A percentile compares a stretch with the other conserved stretches of the same genome.
phyloP scores from a whole-genome alignment of 176 grass and related monocot genomes.

The Cenchrus purpureus region DNA sequence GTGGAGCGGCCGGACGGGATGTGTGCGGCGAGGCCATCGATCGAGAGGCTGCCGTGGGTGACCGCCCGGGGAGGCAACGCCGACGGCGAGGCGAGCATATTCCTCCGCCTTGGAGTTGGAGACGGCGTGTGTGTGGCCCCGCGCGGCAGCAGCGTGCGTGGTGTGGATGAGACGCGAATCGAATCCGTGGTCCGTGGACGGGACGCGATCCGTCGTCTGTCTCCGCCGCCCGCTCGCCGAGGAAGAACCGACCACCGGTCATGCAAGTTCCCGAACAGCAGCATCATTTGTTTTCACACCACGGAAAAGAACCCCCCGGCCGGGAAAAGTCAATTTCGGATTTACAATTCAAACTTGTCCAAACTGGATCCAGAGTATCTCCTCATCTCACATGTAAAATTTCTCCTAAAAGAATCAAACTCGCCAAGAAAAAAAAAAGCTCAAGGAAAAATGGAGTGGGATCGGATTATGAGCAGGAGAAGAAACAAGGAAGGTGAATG shows the following conservation, averaged over 20 bases:
- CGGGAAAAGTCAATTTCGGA: neutral
- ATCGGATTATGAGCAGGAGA: no score
- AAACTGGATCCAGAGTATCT: neutral
- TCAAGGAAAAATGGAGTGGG: neutral
- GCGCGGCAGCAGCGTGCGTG: no score
- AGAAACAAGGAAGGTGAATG: no score
- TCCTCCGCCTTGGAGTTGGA: neutral
- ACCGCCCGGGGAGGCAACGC: neutral
- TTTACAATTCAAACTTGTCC: neutral
- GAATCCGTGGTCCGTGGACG: neutral
- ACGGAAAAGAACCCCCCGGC: no score
- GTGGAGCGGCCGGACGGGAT: no score
- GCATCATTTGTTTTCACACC: no score
- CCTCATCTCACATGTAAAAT: no score
- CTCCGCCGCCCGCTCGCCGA: neutral
- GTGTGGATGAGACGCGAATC: neutral
- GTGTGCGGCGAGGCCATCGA: no score
- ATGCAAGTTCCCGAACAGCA: no score
- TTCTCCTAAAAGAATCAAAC: neutral
- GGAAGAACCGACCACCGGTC: neutral
- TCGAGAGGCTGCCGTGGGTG: conserved; percentile 6
- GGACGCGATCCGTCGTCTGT: neutral
- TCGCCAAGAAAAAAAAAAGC: neutral
- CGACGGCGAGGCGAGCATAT: neutral
- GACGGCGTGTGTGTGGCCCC: neutral